Percentiles rank a stretch among this genome's conserved stretches.
Evolutionary conservation across 83 land plant genomes (phyloP).

Genomic region (Picea abies): DNA sequence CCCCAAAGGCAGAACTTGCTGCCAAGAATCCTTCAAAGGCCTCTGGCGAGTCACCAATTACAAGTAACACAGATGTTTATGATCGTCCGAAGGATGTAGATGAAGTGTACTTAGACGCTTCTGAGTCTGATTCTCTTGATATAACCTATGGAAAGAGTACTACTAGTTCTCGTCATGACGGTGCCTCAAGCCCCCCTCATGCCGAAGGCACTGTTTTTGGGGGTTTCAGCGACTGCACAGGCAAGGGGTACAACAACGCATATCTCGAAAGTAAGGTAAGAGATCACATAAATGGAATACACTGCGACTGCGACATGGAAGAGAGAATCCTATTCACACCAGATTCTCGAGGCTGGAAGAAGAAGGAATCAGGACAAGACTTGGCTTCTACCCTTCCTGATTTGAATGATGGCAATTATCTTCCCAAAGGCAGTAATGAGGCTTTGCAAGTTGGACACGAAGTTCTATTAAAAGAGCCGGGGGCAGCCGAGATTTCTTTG

Average conservation of each 20-base stretch:
- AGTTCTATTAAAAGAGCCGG: background rate
- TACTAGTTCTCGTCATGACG: background rate
- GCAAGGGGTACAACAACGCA: no score
- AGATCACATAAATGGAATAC: background rate
- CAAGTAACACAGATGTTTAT: background rate
- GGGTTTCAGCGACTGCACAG: background rate
- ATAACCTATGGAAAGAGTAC: background rate
- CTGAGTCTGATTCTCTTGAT: background rate
- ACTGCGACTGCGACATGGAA: background rate
- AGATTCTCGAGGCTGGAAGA: background rate
- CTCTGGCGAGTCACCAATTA: background rate
- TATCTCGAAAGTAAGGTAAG: background rate
- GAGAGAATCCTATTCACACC: background rate
- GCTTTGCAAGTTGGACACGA: background rate
- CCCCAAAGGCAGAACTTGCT: slow-evolving; percentile 5
- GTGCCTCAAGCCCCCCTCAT: background rate
- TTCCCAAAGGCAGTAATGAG: slow-evolving; percentile 1
- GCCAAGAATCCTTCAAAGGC: background rate
- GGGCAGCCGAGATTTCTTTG: no score
- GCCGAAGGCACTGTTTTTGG: background rate
- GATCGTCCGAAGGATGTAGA: background rate
- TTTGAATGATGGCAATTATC: background rate
- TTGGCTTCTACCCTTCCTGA: background rate
- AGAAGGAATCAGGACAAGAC: background rate
- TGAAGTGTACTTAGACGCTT: background rate